Base-by-base conservation (phyloP, 768 basidiomycete genomes). In the Pholiota conissans region DNA sequence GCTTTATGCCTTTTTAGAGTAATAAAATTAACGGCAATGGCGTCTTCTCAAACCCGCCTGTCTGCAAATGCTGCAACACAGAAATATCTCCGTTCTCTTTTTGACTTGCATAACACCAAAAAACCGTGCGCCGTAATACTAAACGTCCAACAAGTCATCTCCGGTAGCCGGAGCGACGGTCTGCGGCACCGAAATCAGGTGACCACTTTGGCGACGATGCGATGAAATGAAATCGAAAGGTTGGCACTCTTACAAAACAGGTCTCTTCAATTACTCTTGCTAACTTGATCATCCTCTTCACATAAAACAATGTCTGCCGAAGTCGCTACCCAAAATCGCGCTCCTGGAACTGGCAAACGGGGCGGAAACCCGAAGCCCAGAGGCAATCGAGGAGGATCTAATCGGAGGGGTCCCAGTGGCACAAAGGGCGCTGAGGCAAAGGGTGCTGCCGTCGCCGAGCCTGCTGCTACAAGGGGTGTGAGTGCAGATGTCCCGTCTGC, bases 141-240 rank as follows among this genome's bases (percentile, higher is more conserved):
- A n/a, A n/a, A n/a, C n/a, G n/a, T n/a, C n/a, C n/a, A n/a, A n/a
- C n/a, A n/a, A n/a, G n/a, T n/a, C n/a, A n/a, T n/a, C n/a, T n/a
- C n/a, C n/a, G n/a, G n/a, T n/a, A n/a, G n/a, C n/a, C n/a, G n/a
- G n/a, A n/a, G n/a, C n/a, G n/a, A n/a, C n/a, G n/a, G n/a, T n/a
- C n/a, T 32, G 29, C 63, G 69, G 58, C 52, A 49, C 61, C 61
- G 61, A 62, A 27, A 46, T 62, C 61, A 62, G 57, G 39, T 62
- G 61, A 62, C 61, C 56, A 57, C 29, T 20, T 26, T 45, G 20
- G 5, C 20, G 40, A 42, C 10, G 39, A n/a, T 18, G 39, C 20
- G 20, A 40, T 40, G 24, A 39, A 39, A 16, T 42, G 24, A 42
- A 42, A 42, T 24, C 13, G 30, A 32, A 32, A 45, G n/a, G 20